phyloP scores from a whole-genome alignment of 805 yeast species.

The Candida boleticola region DNA sequence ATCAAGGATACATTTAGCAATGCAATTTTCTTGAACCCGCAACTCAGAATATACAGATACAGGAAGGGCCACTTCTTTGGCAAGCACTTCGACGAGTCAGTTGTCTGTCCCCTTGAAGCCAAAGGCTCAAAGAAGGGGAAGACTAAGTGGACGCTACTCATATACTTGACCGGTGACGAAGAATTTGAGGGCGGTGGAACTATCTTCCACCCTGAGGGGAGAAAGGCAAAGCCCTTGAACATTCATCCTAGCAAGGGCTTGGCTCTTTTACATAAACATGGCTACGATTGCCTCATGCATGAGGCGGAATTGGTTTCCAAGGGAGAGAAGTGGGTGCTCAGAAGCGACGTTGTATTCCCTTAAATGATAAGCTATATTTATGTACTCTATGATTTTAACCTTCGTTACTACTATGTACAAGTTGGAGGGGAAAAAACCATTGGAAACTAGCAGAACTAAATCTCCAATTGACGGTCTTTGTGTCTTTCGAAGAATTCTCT shows the following conservation, averaged over 20 bases:
- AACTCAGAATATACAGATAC: slow-evolving; percentile 55
- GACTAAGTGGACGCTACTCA: slow-evolving; percentile 59
- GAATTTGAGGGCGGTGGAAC: slow-evolving; percentile 62
- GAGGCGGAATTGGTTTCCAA: slow-evolving; percentile 51
- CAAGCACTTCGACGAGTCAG: slow-evolving; percentile 61
- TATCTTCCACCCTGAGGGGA: slow-evolving; percentile 40
- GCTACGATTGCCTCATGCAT: slow-evolving; percentile 60
- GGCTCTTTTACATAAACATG: slow-evolving; percentile 64
- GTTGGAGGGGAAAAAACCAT: not conserved
- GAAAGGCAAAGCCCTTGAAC: slow-evolving; percentile 22
- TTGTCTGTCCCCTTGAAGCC: slow-evolving; percentile 26
- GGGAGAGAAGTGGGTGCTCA: slow-evolving; percentile 61
- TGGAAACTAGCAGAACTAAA: not conserved
- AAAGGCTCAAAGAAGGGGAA: slow-evolving; percentile 26
- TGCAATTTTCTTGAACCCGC: slow-evolving; percentile 54
- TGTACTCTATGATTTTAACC: too few species aligned
- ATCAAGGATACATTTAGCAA: slow-evolving; percentile 25
- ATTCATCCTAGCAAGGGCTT: slow-evolving; percentile 52
- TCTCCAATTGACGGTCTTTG: not conserved
- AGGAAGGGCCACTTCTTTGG: slow-evolving; percentile 57
- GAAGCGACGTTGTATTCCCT: slow-evolving; percentile 54
- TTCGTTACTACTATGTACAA: too few species aligned
- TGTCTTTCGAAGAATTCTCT: slow-evolving; percentile 22
- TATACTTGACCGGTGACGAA: slow-evolving; percentile 56
- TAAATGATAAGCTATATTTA: not conserved